Conservation (phyloP, 805 yeast species). For the Candida ortonii region DNA sequence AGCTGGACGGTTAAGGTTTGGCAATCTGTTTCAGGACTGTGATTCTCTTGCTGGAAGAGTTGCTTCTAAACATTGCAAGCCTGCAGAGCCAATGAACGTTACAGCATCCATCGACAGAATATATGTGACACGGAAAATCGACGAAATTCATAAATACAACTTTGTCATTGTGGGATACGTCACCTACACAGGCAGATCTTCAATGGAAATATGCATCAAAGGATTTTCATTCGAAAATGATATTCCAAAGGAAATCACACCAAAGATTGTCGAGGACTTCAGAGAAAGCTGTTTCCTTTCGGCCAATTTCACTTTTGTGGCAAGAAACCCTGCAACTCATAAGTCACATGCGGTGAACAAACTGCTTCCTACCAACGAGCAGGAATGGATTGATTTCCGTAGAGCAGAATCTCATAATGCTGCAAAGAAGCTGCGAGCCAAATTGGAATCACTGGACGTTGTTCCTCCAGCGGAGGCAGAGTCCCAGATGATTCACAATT, state of each 20-base stretch:
- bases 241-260: conserved; percentile 49
- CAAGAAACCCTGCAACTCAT: conserved; percentile 91
- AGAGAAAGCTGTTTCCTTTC: conserved; percentile 69
- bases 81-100: conserved; percentile 93
- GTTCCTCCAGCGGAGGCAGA: conserved; percentile 80
- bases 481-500: conserved; percentile 66
- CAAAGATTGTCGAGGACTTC: conserved; percentile 51
- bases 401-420: conserved; percentile 89
- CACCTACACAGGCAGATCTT: conserved; percentile 91
- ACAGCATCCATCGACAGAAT: conserved; percentile 94
- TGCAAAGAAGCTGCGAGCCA: conserved; percentile 76
- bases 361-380: conserved; percentile 68
- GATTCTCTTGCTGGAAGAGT: conserved; percentile 94
- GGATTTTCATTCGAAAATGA: conserved; percentile 72
- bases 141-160: conserved; percentile 70
- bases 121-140: conserved; percentile 79
- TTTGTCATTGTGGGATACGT: conserved; percentile 87
- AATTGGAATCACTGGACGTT: conserved; percentile 53
- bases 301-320: conserved; percentile 93
- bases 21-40: conserved; percentile 89
- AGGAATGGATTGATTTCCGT: conserved; percentile 79
- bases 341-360: conserved; percentile 83
- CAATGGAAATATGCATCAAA: conserved; percentile 91
- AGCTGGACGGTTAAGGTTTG: conserved; percentile 86
- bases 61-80: conserved; percentile 89